A percentile compares a stretch with the other conserved stretches of the same genome.
Evolutionary conservation across 371 early-diverging fungal genomes (phyloP).

Genomic region (Blakeslea trispora): DNA sequence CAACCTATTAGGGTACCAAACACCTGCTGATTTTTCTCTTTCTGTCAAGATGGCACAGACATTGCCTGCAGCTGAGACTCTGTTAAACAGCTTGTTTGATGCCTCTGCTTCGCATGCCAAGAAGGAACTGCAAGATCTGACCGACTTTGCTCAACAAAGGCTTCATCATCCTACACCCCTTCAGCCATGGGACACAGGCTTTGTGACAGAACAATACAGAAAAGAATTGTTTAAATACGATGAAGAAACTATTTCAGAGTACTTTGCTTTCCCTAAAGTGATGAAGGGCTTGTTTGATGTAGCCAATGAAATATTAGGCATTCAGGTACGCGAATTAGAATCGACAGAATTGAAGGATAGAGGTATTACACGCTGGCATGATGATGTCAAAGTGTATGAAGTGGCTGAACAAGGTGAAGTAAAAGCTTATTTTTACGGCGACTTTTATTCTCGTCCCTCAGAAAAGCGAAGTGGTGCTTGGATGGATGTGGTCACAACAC

Average conservation of each 20-base stretch:
- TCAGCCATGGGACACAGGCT: conserved; percentile 62
- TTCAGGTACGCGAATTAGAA: conserved; percentile 55
- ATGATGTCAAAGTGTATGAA: conserved; percentile 68
- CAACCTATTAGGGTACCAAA: conserved; percentile 51
- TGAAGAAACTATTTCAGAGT: conserved; percentile 67
- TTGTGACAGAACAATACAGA: conserved; percentile 61
- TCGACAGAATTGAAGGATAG: conserved; percentile 34
- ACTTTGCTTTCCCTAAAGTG: conserved; percentile 64
- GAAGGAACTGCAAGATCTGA: conserved; percentile 49
- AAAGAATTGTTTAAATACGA: conserved; percentile 60
- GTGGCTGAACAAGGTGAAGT: conserved; percentile 54
- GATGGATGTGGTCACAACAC: conserved; percentile 73
- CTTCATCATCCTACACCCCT: conserved; percentile 48
- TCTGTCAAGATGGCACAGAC: conserved; percentile 67
- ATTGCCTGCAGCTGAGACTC: conserved; percentile 44
- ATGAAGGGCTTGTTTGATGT: conserved; percentile 62
- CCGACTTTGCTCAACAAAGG: conserved; percentile 47
- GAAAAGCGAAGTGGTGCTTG: conserved; percentile 74
- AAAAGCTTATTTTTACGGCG: conserved; percentile 70
- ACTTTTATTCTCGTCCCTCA: conserved; percentile 64
- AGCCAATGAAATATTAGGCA: conserved; percentile 56
- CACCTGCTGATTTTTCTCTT: conserved; percentile 61
- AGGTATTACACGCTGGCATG: conserved; percentile 60
- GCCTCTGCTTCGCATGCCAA: conserved; percentile 54
- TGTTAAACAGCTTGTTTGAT: conserved; percentile 51